phyloP scores from a whole-genome alignment of 768 basidiomycete genomes.

The Rubroboletus pulcherrimus region DNA sequence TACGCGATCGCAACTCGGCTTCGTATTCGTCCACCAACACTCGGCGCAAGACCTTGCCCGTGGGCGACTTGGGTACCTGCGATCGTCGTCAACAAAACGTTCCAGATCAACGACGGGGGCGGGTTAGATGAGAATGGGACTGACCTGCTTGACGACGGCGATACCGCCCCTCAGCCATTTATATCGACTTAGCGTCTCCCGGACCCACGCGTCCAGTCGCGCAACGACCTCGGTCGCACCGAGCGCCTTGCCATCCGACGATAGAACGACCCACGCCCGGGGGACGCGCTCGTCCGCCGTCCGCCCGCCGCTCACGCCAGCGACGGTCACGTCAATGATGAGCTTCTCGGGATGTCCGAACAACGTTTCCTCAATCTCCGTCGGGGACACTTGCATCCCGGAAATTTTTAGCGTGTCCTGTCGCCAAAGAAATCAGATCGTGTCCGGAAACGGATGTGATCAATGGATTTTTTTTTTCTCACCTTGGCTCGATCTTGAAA shows the following conservation, averaged over 20 bases:
- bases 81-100: background rate
- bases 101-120: background rate
- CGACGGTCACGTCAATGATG: conserved; percentile 64
- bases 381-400: conserved; percentile 75
- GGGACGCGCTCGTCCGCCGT: conserved; percentile 72
- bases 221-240: conserved; percentile 41
- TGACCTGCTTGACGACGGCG: conserved; percentile 57
- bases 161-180: conserved; percentile 78
- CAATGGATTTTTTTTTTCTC: background rate
- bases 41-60: conserved; percentile 67
- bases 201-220: conserved; percentile 58
- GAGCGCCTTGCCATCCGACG: conserved; percentile 45
- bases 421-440: background rate
- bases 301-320: conserved; percentile 69
- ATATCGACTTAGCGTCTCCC: conserved; percentile 62
- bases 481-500: conserved; percentile 80
- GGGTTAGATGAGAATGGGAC: conserved; percentile 13
- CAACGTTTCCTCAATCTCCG: conserved; percentile 69
- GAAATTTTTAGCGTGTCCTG: conserved; percentile 81
- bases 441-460: background rate
- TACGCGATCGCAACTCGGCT: conserved; percentile 13
- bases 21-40: conserved; percentile 60
- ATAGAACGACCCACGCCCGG: conserved; percentile 75
- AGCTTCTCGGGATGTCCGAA: conserved; percentile 58
- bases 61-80: conserved; percentile 68